phyloP scores from a whole-genome alignment of 768 basidiomycete species.

The Tremella yokohamensis region DNA sequence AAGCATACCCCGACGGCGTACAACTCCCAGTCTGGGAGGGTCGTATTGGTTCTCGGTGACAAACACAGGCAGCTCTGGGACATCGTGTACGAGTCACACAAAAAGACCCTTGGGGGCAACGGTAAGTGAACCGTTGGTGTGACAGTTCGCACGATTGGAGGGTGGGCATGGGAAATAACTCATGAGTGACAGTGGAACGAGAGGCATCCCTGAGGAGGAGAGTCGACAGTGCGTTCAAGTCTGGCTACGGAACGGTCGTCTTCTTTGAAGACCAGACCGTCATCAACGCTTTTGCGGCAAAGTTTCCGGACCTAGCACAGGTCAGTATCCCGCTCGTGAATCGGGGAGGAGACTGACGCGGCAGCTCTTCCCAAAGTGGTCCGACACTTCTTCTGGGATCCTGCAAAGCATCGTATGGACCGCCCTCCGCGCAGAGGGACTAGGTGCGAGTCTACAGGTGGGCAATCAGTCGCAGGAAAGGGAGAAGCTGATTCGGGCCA shows the following conservation, averaged over 20 bases:
- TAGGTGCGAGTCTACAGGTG: constrained; percentile 48
- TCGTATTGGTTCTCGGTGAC: constrained; percentile 46
- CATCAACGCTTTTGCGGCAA: constrained; percentile 29
- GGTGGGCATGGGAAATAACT: no score
- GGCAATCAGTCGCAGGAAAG: no score
- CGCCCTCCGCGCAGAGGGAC: constrained; percentile 46
- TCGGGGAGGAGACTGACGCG: not conserved
- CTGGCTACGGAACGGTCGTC: constrained; percentile 50
- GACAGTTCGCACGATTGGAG: no score
- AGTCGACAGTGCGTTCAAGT: not conserved
- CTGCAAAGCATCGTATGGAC: constrained; percentile 50
- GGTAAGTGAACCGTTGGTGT: constrained; percentile 7
- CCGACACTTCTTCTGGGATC: constrained; percentile 47
- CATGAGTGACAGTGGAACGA: no score
- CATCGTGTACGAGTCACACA: constrained; percentile 9
- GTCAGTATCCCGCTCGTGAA: constrained; percentile 16
- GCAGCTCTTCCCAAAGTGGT: constrained; percentile 40
- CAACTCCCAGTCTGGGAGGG: constrained; percentile 51
- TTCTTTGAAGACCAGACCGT: constrained; percentile 51
- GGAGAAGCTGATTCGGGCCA: no score
- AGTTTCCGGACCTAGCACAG: constrained; percentile 34
- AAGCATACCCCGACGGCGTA: constrained; percentile 49
- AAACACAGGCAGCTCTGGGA: constrained; percentile 47
- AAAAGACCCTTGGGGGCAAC: constrained; percentile 14
- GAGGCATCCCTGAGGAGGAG: no score